Evolutionary conservation across 768 basidiomycete species (phyloP), one percentile per base, ranked within the genome.

Genomic region (Termitomyces sp.): DNA sequence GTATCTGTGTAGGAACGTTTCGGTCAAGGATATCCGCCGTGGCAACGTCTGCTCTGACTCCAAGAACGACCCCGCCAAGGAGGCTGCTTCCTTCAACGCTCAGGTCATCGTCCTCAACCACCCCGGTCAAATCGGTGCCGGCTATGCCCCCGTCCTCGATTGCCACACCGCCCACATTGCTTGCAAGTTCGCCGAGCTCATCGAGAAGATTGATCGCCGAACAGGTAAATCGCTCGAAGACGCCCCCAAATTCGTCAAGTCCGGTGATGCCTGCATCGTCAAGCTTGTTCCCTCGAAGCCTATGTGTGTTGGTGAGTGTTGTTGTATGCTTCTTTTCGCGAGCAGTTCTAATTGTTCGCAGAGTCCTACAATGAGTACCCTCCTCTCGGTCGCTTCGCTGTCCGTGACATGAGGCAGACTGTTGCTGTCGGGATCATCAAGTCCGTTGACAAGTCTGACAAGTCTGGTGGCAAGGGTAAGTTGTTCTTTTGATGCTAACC

Each of bases 51-150:
- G 92, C 75, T 97, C 95, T 68, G 97, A 99, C 88, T 94, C 96
- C 71, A 99, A 99, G 93, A 98, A 98, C 81, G 96, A 98, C 84
- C 97, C 97, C 70, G 94, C 96, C 68, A 97, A 96, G 88, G 96
- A 97, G 82, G 95, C 96, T 66, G 93, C 94, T 66, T 96, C 95
- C 64, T 96, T 98, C 93, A 98, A 90, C 79, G 96, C 97, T 68
- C 97, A 98, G 85, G 96, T 98, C 83, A 98, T 99, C 76, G 92
- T 99, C 75, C 90, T 99, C 77, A 98, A 98, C 87, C 97, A 99
- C 88, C 97, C 97, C 56, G 97, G 97, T 84, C 97, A 99, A 79
- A 98, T 99, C 74, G 94, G 94, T 81, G 93, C 95, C 72, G 97
- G 97, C 70, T 98, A 98, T 79, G 94, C 96, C 49, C 96, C 96